Conservation (phyloP, 441 rosid species). For the Eutrema salsugineum region DNA sequence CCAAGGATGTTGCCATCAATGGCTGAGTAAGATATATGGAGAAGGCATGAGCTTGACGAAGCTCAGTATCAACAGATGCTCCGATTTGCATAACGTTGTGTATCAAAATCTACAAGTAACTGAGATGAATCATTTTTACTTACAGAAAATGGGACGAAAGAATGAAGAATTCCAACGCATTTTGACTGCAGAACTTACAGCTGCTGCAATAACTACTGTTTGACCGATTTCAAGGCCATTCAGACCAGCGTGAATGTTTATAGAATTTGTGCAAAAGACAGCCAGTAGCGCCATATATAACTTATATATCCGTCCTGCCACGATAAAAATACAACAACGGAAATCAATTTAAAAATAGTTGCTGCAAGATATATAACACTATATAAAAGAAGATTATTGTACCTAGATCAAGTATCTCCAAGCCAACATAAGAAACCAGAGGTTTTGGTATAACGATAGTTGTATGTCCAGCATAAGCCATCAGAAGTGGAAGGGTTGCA, state of each 20-base stretch:
- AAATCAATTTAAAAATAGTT: neutral
- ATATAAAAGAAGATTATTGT: constrained; percentile 5
- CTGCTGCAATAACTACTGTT: constrained; percentile 87
- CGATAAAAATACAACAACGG: neutral
- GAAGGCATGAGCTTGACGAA: constrained; percentile 89
- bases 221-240: constrained; percentile 99
- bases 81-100: constrained; percentile 97
- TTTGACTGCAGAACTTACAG: constrained; percentile 56
- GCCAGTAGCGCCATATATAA: constrained; percentile 88
- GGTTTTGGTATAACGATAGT: constrained; percentile 92
- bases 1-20: constrained; percentile 82
- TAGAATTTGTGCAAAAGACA: constrained; percentile 94
- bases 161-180: neutral
- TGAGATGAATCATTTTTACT: constrained; percentile 20
- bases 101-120: constrained; percentile 64
- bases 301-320: constrained; percentile 79
- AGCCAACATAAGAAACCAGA: constrained; percentile 69
- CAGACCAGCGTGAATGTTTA: constrained; percentile 95
- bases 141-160: neutral
- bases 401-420: constrained; percentile 85
- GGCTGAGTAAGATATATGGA: constrained; percentile 96
- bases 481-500: constrained; percentile 90
- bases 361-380: neutral
- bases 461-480: constrained; percentile 99
- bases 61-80: constrained; percentile 71